Conservation (phyloP, 192 early-diverging fungal species). For the Gryganskiella cystojenkinii region DNA sequence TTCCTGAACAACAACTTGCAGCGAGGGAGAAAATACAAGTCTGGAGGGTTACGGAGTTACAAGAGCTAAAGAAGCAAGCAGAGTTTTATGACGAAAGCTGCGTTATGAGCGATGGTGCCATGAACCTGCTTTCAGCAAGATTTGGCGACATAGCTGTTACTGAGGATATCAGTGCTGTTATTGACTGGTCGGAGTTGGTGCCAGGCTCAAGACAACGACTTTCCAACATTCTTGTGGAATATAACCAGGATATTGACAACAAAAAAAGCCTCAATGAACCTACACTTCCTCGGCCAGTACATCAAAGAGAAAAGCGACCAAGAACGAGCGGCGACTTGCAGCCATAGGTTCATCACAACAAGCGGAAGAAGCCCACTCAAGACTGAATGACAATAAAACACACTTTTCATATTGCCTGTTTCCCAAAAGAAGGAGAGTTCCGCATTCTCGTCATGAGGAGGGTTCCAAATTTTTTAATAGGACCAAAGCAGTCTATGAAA, state of each 20-base stretch:
- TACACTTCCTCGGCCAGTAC: slow-evolving; percentile 1
- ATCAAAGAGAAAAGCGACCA: neutral
- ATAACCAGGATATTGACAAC: neutral
- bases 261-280: neutral
- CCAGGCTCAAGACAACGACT: slow-evolving; percentile 11
- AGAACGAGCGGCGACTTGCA: neutral
- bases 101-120: slow-evolving; percentile 8
- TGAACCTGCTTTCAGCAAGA: slow-evolving; percentile 13
- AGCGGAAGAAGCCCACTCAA: slow-evolving; percentile 1
- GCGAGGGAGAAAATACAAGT: slow-evolving; percentile 6
- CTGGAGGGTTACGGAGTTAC: slow-evolving; percentile 12
- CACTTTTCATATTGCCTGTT: too few species aligned
- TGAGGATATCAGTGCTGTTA: slow-evolving; percentile 16
- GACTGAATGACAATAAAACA: slow-evolving; percentile 18
- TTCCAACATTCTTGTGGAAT: neutral
- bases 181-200: slow-evolving; percentile 13
- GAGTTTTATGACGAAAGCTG: slow-evolving; percentile 13
- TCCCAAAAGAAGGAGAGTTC: too few species aligned
- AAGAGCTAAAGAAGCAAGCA: slow-evolving; percentile 2
- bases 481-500: too few species aligned
- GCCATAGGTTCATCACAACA: slow-evolving; percentile 6
- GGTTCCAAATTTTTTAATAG: too few species aligned
- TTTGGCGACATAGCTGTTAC: slow-evolving; percentile 8
- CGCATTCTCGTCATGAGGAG: too few species aligned
- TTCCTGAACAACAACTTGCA: slow-evolving; percentile 10